Percentiles rank a stretch among this genome's conserved stretches.
Conservation (phyloP, 495 filamentous ascomycete genomes). For the Articulospora tetracladia region DNA sequence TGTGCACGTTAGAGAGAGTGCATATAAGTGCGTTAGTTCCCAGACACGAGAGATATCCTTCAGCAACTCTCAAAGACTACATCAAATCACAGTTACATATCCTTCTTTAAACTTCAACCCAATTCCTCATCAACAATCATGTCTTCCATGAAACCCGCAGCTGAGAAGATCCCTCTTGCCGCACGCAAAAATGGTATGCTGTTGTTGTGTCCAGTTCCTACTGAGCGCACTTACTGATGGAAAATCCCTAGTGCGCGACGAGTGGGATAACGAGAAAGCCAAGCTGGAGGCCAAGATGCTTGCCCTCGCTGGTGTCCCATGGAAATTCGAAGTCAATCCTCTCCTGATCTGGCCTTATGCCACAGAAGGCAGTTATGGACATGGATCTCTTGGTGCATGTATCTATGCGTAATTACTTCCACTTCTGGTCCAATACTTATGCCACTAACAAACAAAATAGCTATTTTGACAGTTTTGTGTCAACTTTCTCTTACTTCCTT, state of each 20-base stretch:
- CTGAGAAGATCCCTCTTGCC: constrained; percentile 49
- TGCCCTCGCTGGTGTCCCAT: constrained; percentile 36
- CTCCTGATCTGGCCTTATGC: constrained; percentile 45
- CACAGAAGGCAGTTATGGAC: constrained; percentile 39
- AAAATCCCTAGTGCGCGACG: constrained; percentile 42
- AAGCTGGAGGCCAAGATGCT: constrained; percentile 40
- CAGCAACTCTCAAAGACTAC: background rate
- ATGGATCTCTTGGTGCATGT: constrained; percentile 40
- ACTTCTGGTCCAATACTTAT: background rate
- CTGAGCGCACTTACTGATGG: background rate
- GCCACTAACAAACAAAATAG: constrained; percentile 23
- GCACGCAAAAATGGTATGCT: constrained; percentile 46
- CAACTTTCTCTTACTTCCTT: constrained; percentile 35
- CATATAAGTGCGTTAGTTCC: background rate
- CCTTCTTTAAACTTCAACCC: background rate
- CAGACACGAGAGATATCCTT: background rate
- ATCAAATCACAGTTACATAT: background rate
- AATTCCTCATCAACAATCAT: background rate
- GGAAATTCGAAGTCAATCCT: constrained; percentile 45
- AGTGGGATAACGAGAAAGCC: constrained; percentile 43
- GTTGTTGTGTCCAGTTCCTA: background rate
- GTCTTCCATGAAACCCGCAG: constrained; percentile 23
- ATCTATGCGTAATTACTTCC: constrained; percentile 33
- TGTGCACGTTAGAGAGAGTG: background rate
- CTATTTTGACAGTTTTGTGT: constrained; percentile 40